A percentile compares a stretch with the other conserved stretches of the same genome.
These are phyloP conservation scores for Alternaria ethzedia DNA, from an alignment of 2,329 filamentous ascomycete species.

Conservation along the genomic window DNA sequence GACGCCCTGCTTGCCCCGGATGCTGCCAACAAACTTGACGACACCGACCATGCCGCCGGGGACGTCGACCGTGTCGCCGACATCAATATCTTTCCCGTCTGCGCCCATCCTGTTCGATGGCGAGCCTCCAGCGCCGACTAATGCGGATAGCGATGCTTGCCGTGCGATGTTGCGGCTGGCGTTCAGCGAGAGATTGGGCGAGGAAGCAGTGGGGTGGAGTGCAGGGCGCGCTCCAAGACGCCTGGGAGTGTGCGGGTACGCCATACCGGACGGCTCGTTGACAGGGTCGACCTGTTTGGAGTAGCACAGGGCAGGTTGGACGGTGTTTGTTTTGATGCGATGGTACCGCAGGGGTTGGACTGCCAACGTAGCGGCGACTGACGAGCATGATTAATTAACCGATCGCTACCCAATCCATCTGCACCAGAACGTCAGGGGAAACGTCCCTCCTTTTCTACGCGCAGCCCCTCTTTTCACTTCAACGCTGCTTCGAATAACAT, in stretches of 20 bases:
- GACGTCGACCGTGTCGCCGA: slow-evolving; percentile 88
- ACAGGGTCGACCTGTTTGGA: slow-evolving; percentile 19
- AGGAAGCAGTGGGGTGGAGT: slow-evolving; percentile 50
- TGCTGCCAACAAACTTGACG: slow-evolving; percentile 85
- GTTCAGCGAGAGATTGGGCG: slow-evolving; percentile 51
- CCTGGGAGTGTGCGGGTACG: slow-evolving; percentile 51
- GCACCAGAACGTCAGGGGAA: background rate
- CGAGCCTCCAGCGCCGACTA: slow-evolving; percentile 61
- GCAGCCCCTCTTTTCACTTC: background rate
- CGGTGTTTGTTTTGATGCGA: slow-evolving; percentile 22
- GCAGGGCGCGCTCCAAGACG: slow-evolving; percentile 49
- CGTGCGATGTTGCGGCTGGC: slow-evolving; percentile 62
- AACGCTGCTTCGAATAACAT: background rate
- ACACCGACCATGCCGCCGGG: slow-evolving; percentile 91
- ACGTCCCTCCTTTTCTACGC: background rate
- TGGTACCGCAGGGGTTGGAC: slow-evolving; percentile 9
- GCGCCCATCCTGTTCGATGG: slow-evolving; percentile 52
- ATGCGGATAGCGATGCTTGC: slow-evolving; percentile 73
- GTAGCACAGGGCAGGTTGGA: slow-evolving; percentile 15
- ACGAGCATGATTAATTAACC: slow-evolving; percentile 12
- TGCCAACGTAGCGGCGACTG: slow-evolving; percentile 4
- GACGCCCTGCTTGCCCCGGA: slow-evolving; percentile 85
- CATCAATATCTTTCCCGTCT: slow-evolving; percentile 63
- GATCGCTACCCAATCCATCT: slow-evolving; percentile 10
- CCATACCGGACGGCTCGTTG: slow-evolving; percentile 37